These are phyloP conservation scores for Leptomonas seymouri DNA, from an alignment of 208 protist genomes.

Conservation along the genomic window DNA sequence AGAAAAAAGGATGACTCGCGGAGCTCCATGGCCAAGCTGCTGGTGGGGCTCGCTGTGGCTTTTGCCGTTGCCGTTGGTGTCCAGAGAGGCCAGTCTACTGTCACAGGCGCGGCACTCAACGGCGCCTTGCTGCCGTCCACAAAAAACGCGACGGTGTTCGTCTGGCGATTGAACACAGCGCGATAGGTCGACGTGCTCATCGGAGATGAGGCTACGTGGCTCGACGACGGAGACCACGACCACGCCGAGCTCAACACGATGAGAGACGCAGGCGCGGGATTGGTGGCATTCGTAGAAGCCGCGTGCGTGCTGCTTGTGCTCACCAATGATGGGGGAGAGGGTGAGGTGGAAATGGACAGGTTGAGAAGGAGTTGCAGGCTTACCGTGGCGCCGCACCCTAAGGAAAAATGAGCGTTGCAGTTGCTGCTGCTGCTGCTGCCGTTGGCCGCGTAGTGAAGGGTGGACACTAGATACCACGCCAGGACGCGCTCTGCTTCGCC, in stretches of 20 bases:
- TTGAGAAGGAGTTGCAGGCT: conserved; percentile 29
- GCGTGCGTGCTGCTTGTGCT: neutral
- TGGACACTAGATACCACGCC: conserved; percentile 27
- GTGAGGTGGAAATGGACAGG: neutral
- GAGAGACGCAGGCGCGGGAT: conserved; percentile 22
- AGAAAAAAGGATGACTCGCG: neutral
- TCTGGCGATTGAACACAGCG: conserved; percentile 18
- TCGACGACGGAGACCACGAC: conserved; percentile 9
- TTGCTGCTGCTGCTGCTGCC: neutral
- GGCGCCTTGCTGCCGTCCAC: neutral
- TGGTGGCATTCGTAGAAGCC: neutral
- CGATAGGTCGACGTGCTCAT: conserved; percentile 20
- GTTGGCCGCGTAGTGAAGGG: neutral
- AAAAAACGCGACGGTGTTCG: conserved; percentile 26
- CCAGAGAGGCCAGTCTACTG: conserved; percentile 30
- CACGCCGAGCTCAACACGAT: conserved; percentile 20
- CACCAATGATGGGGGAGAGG: neutral
- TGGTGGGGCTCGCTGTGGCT: neutral
- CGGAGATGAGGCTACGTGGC: neutral
- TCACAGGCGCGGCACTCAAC: conserved; percentile 8
- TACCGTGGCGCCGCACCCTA: too few relatives aligned
- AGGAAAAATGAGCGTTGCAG: too few relatives aligned
- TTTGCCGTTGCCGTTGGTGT: neutral
- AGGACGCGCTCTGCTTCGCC: neutral
- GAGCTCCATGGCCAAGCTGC: neutral